Evolutionary conservation across 306 rosid species (phyloP).

Genomic region (Fragaria vesca): DNA sequence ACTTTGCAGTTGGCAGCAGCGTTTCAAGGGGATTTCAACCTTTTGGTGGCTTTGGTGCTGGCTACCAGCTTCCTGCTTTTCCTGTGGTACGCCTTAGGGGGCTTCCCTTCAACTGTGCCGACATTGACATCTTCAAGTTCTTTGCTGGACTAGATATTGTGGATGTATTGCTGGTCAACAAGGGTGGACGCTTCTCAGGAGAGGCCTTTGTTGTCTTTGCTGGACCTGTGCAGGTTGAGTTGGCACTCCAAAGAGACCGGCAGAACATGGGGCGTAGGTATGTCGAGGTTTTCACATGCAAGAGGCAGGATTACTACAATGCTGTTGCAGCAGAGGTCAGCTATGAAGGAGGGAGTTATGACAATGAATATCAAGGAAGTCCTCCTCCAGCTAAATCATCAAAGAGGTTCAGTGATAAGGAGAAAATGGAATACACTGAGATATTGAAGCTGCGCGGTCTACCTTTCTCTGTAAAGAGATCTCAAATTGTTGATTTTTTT

Average conservation of each 20-base stretch:
- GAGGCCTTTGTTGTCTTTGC: conserved; percentile 97
- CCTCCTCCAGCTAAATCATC: conserved; percentile 83
- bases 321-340: conserved; percentile 87
- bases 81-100: conserved; percentile 99
- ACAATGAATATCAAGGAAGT: conserved; percentile 83
- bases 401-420: conserved; percentile 87
- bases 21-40: conserved; percentile 55
- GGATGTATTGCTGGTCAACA: conserved; percentile 95
- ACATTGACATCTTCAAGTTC: conserved; percentile 91
- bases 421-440: conserved; percentile 91
- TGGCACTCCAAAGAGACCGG: conserved; percentile 85
- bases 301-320: conserved; percentile 91
- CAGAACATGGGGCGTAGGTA: conserved; percentile 98
- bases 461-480: conserved; percentile 62
- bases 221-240: conserved; percentile 90
- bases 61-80: conserved; percentile 52
- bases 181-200: conserved; percentile 89
- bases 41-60: conserved; percentile 38
- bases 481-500: conserved; percentile 77
- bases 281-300: conserved; percentile 92
- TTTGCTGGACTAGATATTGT: conserved; percentile 93
- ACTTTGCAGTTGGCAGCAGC: conserved; percentile 98
- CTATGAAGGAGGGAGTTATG: conserved; percentile 89
- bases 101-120: conserved; percentile 93
- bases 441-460: conserved; percentile 98